phyloP scores from a whole-genome alignment of 495 filamentous ascomycete species.

The Copromyces sp. region DNA sequence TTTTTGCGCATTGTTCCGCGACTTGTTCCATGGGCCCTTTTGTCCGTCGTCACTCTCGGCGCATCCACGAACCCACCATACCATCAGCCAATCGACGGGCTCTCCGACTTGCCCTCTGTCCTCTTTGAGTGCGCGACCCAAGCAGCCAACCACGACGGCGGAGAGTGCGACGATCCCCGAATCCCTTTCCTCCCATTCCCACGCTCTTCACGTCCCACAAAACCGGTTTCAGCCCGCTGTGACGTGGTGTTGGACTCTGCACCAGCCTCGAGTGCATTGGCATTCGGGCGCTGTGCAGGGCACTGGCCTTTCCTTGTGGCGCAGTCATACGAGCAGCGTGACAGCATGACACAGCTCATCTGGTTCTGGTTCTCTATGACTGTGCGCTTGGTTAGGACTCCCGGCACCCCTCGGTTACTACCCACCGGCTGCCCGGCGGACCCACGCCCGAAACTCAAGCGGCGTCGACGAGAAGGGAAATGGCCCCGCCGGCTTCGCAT shows the following conservation, averaged over 20 bases:
- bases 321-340: not conserved
- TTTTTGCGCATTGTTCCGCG: conserved; percentile 14
- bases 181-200: not conserved
- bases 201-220: not conserved
- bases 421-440: not conserved
- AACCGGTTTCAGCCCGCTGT: not conserved
- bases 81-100: not conserved
- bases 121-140: not conserved
- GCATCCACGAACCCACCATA: not conserved
- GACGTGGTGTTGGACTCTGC: not conserved
- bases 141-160: not conserved
- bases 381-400: not conserved
- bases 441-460: not conserved
- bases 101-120: not conserved
- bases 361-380: not conserved
- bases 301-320: not conserved
- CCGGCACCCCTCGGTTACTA: not conserved
- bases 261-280: not conserved
- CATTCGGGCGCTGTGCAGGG: not conserved
- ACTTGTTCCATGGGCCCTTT: conserved; percentile 15
- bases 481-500: not conserved
- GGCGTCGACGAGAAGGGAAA: not conserved
- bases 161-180: not conserved
- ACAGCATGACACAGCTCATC: not conserved
- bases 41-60: conserved; percentile 6